These are phyloP conservation scores for Trichosanthes cucumerina DNA, from an alignment of 306 rosid species.

Conservation along the genomic window DNA sequence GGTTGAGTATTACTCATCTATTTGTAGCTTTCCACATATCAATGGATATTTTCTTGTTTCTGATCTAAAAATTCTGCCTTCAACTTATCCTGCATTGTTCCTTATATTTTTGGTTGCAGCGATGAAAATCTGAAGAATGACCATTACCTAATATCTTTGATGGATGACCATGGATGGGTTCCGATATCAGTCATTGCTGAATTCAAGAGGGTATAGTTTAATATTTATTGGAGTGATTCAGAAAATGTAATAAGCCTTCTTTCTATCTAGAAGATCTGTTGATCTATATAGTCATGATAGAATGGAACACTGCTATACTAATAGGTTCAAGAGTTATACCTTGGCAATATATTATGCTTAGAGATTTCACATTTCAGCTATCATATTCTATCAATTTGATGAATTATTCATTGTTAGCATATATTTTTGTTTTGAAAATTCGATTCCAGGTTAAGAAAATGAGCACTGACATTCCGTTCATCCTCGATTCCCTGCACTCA, in stretches of 20 bases:
- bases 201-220: slow-evolving; percentile 73
- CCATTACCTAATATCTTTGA: slow-evolving; percentile 57
- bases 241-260: background rate
- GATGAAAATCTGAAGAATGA: slow-evolving; percentile 88
- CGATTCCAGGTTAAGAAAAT: slow-evolving; percentile 56
- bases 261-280: background rate
- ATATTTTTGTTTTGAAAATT: background rate
- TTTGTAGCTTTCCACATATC: background rate
- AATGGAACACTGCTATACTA: background rate
- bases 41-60: background rate
- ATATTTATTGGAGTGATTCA: slow-evolving; percentile 1
- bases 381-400: background rate
- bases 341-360: background rate
- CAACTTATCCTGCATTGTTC: slow-evolving; percentile 26
- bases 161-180: slow-evolving; percentile 97
- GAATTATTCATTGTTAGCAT: background rate
- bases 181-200: slow-evolving; percentile 55
- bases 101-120: slow-evolving; percentile 51
- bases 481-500: slow-evolving; percentile 67
- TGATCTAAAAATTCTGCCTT: background rate
- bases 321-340: background rate
- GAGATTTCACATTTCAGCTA: background rate
- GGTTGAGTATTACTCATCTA: background rate
- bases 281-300: background rate
- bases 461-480: slow-evolving; percentile 65